These are phyloP conservation scores for Flagelloscypha sp. DNA, from an alignment of 768 basidiomycete genomes.

Conservation along the genomic window DNA sequence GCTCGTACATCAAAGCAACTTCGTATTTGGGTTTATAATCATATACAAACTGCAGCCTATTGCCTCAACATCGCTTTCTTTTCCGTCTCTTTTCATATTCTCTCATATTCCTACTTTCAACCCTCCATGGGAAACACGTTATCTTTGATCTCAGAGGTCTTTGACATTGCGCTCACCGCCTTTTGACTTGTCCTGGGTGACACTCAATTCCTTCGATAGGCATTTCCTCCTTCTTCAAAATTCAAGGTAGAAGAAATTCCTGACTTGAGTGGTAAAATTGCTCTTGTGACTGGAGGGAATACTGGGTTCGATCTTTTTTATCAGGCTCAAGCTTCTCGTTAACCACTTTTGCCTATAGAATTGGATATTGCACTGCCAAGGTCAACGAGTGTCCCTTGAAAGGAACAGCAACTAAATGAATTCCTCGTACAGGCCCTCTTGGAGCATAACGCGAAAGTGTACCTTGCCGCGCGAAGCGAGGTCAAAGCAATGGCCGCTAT, in stretches of 20 bases:
- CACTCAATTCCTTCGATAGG: too few relatives aligned
- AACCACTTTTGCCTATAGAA: slow-evolving; percentile 12
- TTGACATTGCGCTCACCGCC: too few relatives aligned
- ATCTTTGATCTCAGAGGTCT: slow-evolving; percentile 7
- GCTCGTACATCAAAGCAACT: too few relatives aligned
- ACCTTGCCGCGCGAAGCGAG: slow-evolving; percentile 35
- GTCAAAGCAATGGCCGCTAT: slow-evolving; percentile 33
- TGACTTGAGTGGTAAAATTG: slow-evolving; percentile 33
- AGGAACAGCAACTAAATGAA: slow-evolving; percentile 37
- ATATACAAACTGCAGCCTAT: too few relatives aligned
- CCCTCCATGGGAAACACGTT: slow-evolving; percentile 7
- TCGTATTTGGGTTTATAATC: too few relatives aligned
- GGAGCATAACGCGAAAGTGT: slow-evolving; percentile 40
- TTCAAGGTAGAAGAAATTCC: slow-evolving; percentile 30
- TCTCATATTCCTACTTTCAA: too few relatives aligned
- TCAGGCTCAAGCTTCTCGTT: too few relatives aligned
- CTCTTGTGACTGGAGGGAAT: slow-evolving; percentile 30
- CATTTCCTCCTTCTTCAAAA: slow-evolving; percentile 25
- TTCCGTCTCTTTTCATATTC: too few relatives aligned
- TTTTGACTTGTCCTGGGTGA: too few relatives aligned
- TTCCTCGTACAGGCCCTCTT: slow-evolving; percentile 27
- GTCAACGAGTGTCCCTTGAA: slow-evolving; percentile 52
- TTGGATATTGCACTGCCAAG: slow-evolving; percentile 39
- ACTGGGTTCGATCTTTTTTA: slow-evolving; percentile 25
- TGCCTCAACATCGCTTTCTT: too few relatives aligned